These are phyloP conservation scores for Tuber umbilicatum DNA, from an alignment of 495 filamentous ascomycete species.

Conservation along the genomic window DNA sequence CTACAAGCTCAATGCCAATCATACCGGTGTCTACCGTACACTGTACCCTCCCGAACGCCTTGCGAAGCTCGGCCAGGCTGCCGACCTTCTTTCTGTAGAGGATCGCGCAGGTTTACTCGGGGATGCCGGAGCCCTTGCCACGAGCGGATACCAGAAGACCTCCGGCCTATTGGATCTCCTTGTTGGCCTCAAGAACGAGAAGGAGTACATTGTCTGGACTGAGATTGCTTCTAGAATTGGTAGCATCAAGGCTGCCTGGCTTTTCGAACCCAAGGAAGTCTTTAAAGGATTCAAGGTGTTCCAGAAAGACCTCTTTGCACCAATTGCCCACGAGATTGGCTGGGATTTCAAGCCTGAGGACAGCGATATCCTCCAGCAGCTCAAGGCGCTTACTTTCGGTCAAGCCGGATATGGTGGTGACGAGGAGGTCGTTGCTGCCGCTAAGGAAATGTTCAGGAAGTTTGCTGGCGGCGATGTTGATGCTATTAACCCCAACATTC, in stretches of 20 bases:
- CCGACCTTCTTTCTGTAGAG: slow-evolving; percentile 80
- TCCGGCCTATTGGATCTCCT: slow-evolving; percentile 81
- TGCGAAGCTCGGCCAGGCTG: slow-evolving; percentile 65
- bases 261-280: slow-evolving; percentile 72
- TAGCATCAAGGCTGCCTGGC: slow-evolving; percentile 71
- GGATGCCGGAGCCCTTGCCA: slow-evolving; percentile 82
- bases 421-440: slow-evolving; percentile 53
- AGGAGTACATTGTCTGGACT: slow-evolving; percentile 90
- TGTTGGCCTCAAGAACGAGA: slow-evolving; percentile 73
- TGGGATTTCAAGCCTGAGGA: slow-evolving; percentile 81
- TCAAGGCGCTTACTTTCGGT: slow-evolving; percentile 64
- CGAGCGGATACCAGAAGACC: slow-evolving; percentile 87
- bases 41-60: slow-evolving; percentile 62
- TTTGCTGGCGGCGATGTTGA: slow-evolving; percentile 60
- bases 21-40: slow-evolving; percentile 67
- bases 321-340: slow-evolving; percentile 74
- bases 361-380: slow-evolving; percentile 82
- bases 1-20: slow-evolving; percentile 74
- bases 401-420: slow-evolving; percentile 62
- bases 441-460: slow-evolving; percentile 68
- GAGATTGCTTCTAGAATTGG: slow-evolving; percentile 74
- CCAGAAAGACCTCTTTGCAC: slow-evolving; percentile 64
- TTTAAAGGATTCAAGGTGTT: slow-evolving; percentile 73
- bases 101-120: slow-evolving; percentile 94
- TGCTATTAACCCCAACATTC: slow-evolving; percentile 67